A percentile compares a stretch with the other conserved stretches of the same genome.
Evolutionary conservation across 192 early-diverging fungal genomes (phyloP).

Genomic region (Hyaloraphidium curvatum): DNA sequence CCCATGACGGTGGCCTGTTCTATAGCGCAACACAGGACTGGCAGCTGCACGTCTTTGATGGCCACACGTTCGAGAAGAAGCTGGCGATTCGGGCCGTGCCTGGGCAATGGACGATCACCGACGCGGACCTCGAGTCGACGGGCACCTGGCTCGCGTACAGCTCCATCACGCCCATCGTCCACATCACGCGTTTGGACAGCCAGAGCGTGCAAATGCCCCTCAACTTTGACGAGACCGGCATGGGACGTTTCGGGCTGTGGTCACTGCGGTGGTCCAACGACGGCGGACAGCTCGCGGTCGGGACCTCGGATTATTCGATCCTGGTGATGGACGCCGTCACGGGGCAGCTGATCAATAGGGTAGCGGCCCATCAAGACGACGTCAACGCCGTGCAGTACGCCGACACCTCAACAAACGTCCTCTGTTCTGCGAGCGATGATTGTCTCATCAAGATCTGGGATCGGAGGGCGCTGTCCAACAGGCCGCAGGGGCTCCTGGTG

Average conservation of each 20-base stretch:
- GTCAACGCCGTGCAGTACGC: slow-evolving; percentile 45
- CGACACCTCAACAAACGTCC: slow-evolving; percentile 29
- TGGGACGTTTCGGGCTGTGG: slow-evolving; percentile 24
- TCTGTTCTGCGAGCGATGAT: slow-evolving; percentile 45
- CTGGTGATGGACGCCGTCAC: slow-evolving; percentile 41
- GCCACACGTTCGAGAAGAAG: slow-evolving; percentile 11
- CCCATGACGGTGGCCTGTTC: slow-evolving; percentile 28
- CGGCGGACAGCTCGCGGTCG: slow-evolving; percentile 38
- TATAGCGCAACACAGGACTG: slow-evolving; percentile 38
- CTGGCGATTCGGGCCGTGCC: slow-evolving; percentile 18
- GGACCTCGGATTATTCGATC: slow-evolving; percentile 13
- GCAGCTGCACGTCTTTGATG: slow-evolving; percentile 31
- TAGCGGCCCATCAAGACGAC: slow-evolving; percentile 35
- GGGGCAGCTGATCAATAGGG: slow-evolving; percentile 23
- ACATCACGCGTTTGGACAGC: slow-evolving; percentile 19
- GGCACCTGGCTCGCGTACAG: slow-evolving; percentile 30
- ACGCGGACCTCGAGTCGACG: slow-evolving; percentile 9
- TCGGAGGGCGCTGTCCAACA: slow-evolving; percentile 23
- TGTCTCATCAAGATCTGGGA: slow-evolving; percentile 31
- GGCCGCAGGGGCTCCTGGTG: slow-evolving; percentile 28
- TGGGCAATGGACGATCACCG: slow-evolving; percentile 51
- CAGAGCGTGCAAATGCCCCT: slow-evolving; percentile 14
- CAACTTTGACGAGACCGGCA: slow-evolving; percentile 21
- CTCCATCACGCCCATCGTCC: slow-evolving; percentile 36
- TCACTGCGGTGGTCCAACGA: slow-evolving; percentile 38